Base-by-base conservation (phyloP, 345 rosid species). In the Acer saccharum region DNA sequence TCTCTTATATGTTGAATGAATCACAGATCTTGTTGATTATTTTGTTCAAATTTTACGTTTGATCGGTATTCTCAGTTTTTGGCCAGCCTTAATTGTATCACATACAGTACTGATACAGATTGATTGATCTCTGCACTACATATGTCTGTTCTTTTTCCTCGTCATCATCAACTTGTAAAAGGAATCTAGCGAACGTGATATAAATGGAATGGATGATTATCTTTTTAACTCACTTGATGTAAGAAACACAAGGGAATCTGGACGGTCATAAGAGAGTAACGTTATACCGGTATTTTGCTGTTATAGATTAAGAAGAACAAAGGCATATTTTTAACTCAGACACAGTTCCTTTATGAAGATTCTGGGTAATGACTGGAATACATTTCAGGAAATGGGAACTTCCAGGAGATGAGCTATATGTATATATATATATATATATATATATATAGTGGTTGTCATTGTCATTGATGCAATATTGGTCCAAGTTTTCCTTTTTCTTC, bases 281-380 rank as follows among this genome's bases (percentile, higher is more conserved):
- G 63, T 35, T 13, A 16, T 46, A 57, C 44, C 76, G 65, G 65
- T 50, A 41, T 50, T 55, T 12, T 21, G 14, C 10, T 66, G 16
- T 11, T 52, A n/a, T 14, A 43, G 48, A 75, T 69, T 62, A 61
- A 65, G 7, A 18, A 64, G 81, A 72, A 77, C 5, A 60, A 60
- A 39, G 74, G 76, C 80, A 81, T 72, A 78, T 73, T 41, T 41
- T 66, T 27, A 50, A 62, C 65, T 21, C 14, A 0, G 39, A 35
- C 10, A 17, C 72, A 54, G 46, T 58, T 62, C 0, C 76, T 65
- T 84, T 76, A 48, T 76, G 68, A 75, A 60, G 84, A 74, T 85
- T 72, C 81, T 65, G 46, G 5, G 23, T 20, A 76, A 67, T 44
- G 74, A 41, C n/a, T 73, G 39, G 41, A 43, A 58, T 57, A 73